Conservation (phyloP, 169 alveolate species). For the Cystoisospora suis region DNA sequence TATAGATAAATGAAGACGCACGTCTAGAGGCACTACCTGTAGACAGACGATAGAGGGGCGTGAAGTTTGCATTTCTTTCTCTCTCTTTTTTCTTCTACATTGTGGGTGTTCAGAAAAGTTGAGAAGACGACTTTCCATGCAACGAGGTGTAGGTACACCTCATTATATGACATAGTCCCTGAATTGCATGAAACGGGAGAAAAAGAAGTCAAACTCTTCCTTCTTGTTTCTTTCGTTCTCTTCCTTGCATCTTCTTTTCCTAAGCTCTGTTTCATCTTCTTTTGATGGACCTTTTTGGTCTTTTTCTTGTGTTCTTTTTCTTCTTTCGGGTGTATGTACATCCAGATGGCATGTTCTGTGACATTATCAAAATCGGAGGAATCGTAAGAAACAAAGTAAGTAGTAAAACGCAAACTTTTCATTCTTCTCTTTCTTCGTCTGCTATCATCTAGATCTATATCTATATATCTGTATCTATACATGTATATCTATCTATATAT, state of each 20-base stretch:
- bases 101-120: too few species aligned
- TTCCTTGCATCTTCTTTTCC: not conserved
- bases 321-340: not conserved
- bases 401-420: not conserved
- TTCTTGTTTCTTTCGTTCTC: not conserved
- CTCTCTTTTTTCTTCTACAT: too few species aligned
- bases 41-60: too few species aligned
- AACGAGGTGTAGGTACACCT: not conserved
- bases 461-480: not conserved
- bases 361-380: slow-evolving; percentile 97
- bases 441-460: not conserved
- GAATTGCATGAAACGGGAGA: not conserved
- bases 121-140: not conserved
- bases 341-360: slow-evolving; percentile 89
- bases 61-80: too few species aligned
- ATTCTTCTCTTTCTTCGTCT: not conserved
- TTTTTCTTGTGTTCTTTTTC: not conserved
- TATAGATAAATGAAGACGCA: too few species aligned
- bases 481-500: too few species aligned
- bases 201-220: not conserved
- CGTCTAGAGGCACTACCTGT: too few species aligned
- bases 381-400: slow-evolving; percentile 86
- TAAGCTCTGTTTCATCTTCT: not conserved
- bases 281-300: not conserved
- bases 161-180: not conserved